Conservation (phyloP, 495 filamentous ascomycete genomes). For the Diplogelasinospora grovesii region DNA sequence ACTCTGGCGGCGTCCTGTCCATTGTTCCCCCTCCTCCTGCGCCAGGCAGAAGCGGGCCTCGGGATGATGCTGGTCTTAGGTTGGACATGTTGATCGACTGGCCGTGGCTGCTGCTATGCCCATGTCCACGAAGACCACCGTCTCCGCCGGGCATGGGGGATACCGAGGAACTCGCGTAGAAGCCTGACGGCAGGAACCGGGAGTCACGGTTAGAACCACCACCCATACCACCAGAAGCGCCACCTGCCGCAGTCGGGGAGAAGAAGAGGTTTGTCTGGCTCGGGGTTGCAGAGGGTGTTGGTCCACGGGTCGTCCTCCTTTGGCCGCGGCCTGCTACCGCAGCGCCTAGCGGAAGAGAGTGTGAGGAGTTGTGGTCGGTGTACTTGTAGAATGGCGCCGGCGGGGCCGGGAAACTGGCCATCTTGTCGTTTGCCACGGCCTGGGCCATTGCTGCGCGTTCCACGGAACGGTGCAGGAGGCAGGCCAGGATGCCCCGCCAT, state of each 20-base stretch:
- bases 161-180: constrained; percentile 65
- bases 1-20: constrained; percentile 64
- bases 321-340: constrained; percentile 20
- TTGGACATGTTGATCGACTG: constrained; percentile 49
- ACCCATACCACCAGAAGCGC: constrained; percentile 28
- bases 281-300: constrained; percentile 38
- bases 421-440: constrained; percentile 58
- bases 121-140: too few species aligned
- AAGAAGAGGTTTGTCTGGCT: constrained; percentile 73
- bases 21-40: too few species aligned
- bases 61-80: constrained; percentile 45
- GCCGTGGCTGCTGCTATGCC: constrained; percentile 30
- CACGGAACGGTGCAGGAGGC: constrained; percentile 87
- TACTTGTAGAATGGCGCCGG: constrained; percentile 52
- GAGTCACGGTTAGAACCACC: constrained; percentile 48
- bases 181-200: constrained; percentile 85
- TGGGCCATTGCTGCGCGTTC: constrained; percentile 69
- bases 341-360: constrained; percentile 47
- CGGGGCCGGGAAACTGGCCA: constrained; percentile 40
- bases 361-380: constrained; percentile 49
- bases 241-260: constrained; percentile 72
- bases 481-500: constrained; percentile 86
- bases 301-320: constrained; percentile 33
- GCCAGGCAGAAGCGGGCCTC: too few species aligned
- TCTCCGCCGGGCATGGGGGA: constrained; percentile 22